phyloP scores from a whole-genome alignment of 2,329 filamentous ascomycete species.

The Celoporthe dispersa region DNA sequence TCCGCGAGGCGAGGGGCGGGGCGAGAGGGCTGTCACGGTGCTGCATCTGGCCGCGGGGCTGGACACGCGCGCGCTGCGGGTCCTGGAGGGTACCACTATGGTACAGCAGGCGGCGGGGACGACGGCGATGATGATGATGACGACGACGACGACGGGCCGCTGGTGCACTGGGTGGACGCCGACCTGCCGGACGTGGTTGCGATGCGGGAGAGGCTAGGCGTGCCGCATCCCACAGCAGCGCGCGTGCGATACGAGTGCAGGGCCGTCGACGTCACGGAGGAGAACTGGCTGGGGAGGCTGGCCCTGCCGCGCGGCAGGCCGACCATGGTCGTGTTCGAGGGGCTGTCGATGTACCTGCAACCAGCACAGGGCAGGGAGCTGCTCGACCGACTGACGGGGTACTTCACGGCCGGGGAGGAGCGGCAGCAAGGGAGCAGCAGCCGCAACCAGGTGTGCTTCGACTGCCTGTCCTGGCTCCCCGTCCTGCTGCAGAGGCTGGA shows the following conservation, averaged over 20 bases:
- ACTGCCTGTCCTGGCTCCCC: slow-evolving; percentile 20
- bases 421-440: background rate
- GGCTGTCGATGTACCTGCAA: slow-evolving; percentile 29
- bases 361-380: slow-evolving; percentile 14
- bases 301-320: slow-evolving; percentile 8
- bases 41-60: slow-evolving; percentile 28
- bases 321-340: slow-evolving; percentile 29
- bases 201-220: slow-evolving; percentile 16
- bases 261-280: slow-evolving; percentile 24
- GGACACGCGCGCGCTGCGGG: slow-evolving; percentile 28
- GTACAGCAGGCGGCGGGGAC: background rate
- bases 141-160: background rate
- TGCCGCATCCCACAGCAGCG: slow-evolving; percentile 10
- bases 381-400: slow-evolving; percentile 20
- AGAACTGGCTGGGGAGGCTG: slow-evolving; percentile 24
- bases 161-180: slow-evolving; percentile 26
- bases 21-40: slow-evolving; percentile 22
- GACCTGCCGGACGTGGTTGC: slow-evolving; percentile 28
- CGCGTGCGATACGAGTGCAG: slow-evolving; percentile 18
- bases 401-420: slow-evolving; percentile 5
- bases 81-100: background rate
- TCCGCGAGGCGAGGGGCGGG: slow-evolving; percentile 13
- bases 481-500: slow-evolving; percentile 18
- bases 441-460: slow-evolving; percentile 25
- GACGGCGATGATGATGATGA: background rate